Conservation (phyloP, 331 rosid genomes). For the Saraca asoca region DNA sequence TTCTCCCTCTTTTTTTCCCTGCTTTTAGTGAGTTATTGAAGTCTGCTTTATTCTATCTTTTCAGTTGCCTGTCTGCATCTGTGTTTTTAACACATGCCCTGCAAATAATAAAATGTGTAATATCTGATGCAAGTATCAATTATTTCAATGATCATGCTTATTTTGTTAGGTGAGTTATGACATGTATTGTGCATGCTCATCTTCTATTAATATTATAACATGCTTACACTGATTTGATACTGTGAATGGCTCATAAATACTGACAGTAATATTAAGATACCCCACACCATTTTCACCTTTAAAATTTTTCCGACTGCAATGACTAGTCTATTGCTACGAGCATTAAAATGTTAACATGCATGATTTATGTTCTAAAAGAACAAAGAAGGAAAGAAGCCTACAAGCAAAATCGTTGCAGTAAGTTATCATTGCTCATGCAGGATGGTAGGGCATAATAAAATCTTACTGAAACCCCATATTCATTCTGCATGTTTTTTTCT, state of each 20-base stretch:
- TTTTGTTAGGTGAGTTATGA: not conserved
- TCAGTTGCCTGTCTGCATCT: not conserved
- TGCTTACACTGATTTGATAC: not conserved
- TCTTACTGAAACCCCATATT: not conserved
- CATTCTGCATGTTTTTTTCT: not conserved
- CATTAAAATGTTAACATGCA: too few relatives aligned
- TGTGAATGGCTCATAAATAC: not conserved
- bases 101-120: not conserved
- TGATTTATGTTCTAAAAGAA: too few relatives aligned
- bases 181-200: not conserved
- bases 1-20: not conserved
- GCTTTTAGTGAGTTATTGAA: not conserved
- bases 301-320: too few relatives aligned
- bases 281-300: too few relatives aligned
- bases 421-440: constrained; percentile 6
- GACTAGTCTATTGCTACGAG: too few relatives aligned
- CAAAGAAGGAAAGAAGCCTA: not conserved
- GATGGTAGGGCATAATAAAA: not conserved
- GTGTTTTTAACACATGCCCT: not conserved
- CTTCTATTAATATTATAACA: not conserved
- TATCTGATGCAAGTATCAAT: not conserved
- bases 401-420: not conserved
- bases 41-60: not conserved
- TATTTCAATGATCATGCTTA: not conserved
- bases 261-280: not conserved